Evolutionary conservation across 371 early-diverging fungal species (phyloP).

Genomic region (Mortierella sp.): DNA sequence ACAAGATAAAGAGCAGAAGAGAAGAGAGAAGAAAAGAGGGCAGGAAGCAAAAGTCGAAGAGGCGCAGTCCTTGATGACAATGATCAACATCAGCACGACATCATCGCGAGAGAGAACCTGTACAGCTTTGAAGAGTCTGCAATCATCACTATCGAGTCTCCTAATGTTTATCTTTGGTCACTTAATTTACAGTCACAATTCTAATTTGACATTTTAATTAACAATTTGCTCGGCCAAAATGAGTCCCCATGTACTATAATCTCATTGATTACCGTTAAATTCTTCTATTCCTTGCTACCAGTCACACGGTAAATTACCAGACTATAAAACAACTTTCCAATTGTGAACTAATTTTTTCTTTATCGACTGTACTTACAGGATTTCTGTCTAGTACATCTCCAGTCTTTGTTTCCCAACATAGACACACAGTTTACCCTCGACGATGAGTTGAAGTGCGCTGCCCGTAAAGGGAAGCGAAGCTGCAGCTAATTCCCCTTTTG

Average conservation of each 20-base stretch:
- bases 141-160: no score
- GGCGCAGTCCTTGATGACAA: not conserved
- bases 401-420: constrained; percentile 61
- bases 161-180: no score
- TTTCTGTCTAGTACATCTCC: constrained; percentile 61
- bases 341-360: constrained; percentile 28
- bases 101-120: no score
- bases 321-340: constrained; percentile 24
- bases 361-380: constrained; percentile 62
- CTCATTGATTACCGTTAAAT: not conserved
- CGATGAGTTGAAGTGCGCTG: constrained; percentile 61
- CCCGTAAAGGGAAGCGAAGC: constrained; percentile 62
- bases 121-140: no score
- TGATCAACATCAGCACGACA: not conserved
- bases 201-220: no score
- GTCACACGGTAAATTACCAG: not conserved
- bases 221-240: no score
- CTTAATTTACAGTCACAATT: no score
- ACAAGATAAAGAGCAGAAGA: not conserved
- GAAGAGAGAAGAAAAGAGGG: not conserved
- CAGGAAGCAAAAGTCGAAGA: no score
- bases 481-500: constrained; percentile 14
- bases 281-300: not conserved
- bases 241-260: no score
- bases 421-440: constrained; percentile 61